Evolutionary conservation across 2,329 filamentous ascomycete genomes (phyloP).

Genomic region (Mycogone perniciosa): DNA sequence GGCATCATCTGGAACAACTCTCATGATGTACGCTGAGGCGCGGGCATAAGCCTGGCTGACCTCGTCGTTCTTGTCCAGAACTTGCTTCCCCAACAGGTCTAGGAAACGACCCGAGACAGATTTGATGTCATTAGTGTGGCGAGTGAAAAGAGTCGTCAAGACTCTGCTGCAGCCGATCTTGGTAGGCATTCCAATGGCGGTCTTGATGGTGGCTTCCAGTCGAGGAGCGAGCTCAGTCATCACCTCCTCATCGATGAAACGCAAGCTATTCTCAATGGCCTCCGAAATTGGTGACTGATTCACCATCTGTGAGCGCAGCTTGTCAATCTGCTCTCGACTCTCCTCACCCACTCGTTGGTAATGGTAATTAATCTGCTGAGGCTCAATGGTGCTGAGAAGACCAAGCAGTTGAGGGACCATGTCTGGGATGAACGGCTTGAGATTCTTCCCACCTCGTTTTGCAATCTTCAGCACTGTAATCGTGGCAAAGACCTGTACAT

Average conservation of each 20-base stretch:
- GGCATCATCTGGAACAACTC: slow-evolving; percentile 44
- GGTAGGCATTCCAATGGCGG: slow-evolving; percentile 81
- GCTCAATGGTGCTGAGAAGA: slow-evolving; percentile 81
- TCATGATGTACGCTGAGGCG: slow-evolving; percentile 78
- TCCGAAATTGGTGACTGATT: slow-evolving; percentile 86
- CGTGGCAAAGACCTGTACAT: slow-evolving; percentile 80
- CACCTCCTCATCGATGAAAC: slow-evolving; percentile 70
- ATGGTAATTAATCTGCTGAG: slow-evolving; percentile 83
- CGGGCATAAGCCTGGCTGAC: slow-evolving; percentile 85
- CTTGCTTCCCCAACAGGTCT: slow-evolving; percentile 69
- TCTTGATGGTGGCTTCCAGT: slow-evolving; percentile 75
- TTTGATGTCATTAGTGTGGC: slow-evolving; percentile 67
- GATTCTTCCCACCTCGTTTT: slow-evolving; percentile 74
- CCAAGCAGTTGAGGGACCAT: slow-evolving; percentile 77
- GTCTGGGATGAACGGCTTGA: slow-evolving; percentile 74
- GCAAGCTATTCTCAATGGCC: slow-evolving; percentile 81
- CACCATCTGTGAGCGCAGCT: slow-evolving; percentile 72
- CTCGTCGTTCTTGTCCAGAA: slow-evolving; percentile 88
- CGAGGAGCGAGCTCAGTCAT: slow-evolving; percentile 67
- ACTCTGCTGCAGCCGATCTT: slow-evolving; percentile 88
- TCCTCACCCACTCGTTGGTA: slow-evolving; percentile 85
- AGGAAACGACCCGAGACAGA: slow-evolving; percentile 72
- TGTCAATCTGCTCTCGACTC: slow-evolving; percentile 85
- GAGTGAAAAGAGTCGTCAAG: slow-evolving; percentile 75
- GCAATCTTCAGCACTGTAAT: slow-evolving; percentile 80